Conservation (phyloP, 2,329 filamentous ascomycete genomes). For the Alternaria sp. region DNA sequence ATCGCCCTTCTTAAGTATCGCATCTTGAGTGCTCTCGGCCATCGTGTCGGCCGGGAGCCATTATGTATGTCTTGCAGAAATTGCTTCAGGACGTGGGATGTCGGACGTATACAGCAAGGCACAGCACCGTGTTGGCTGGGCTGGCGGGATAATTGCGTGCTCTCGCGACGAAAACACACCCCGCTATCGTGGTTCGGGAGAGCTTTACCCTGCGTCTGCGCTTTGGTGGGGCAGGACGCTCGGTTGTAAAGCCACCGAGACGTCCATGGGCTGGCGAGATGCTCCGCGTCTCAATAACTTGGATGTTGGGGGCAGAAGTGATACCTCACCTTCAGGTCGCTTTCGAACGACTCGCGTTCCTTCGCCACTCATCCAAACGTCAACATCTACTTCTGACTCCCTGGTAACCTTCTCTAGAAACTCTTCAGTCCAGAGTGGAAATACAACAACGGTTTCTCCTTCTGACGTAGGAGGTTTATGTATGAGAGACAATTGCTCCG, state of each 20-base stretch:
- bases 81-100: constrained; percentile 26
- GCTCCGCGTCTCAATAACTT: background rate
- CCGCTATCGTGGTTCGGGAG: constrained; percentile 30
- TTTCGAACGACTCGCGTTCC: background rate
- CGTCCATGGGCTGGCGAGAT: background rate
- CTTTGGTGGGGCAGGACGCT: background rate
- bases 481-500: background rate
- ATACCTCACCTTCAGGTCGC: background rate
- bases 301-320: background rate
- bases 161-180: constrained; percentile 31
- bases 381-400: background rate
- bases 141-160: constrained; percentile 37
- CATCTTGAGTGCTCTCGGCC: constrained; percentile 9
- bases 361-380: background rate
- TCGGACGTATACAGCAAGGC: constrained; percentile 21
- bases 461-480: background rate
- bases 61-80: constrained; percentile 18
- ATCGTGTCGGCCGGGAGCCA: constrained; percentile 2
- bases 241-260: constrained; percentile 6
- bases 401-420: background rate
- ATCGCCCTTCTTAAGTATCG: constrained; percentile 25
- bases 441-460: background rate
- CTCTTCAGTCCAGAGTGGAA: background rate
- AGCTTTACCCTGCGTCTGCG: constrained; percentile 1
- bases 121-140: constrained; percentile 27